A percentile compares a stretch with the other conserved stretches of the same genome.
Conservation (phyloP, 805 yeast genomes). For the Starmerella davenportii region DNA sequence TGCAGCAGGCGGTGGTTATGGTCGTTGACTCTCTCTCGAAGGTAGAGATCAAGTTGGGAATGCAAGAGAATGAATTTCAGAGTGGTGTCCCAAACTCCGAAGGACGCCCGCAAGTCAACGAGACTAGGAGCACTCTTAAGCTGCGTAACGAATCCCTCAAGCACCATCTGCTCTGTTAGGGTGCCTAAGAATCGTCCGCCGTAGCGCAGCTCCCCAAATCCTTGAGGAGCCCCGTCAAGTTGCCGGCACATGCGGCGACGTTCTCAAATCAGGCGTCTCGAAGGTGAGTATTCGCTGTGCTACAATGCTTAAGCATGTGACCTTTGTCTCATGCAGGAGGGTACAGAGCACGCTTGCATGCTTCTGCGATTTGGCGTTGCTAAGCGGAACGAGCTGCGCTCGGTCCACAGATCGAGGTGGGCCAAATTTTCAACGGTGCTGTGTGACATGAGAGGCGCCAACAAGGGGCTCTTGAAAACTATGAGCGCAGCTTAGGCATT, state of each 20-base stretch:
- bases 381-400: background rate
- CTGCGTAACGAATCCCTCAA: background rate
- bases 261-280: no score
- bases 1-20: background rate
- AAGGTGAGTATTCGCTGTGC: no score
- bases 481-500: no score
- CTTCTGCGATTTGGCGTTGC: background rate
- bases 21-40: background rate
- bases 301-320: background rate
- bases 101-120: background rate
- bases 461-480: background rate
- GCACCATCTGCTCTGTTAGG: background rate
- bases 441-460: background rate
- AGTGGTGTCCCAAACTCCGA: background rate
- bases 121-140: background rate
- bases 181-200: background rate
- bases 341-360: background rate
- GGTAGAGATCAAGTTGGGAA: background rate
- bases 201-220: background rate
- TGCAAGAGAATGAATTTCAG: background rate
- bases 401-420: background rate
- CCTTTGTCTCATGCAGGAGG: background rate
- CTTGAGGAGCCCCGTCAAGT: background rate
- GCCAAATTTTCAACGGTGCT: no score
- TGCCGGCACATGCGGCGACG: background rate